Evolutionary conservation across 768 basidiomycete species (phyloP).

Genomic region (Suillus fuscotomentosus): DNA sequence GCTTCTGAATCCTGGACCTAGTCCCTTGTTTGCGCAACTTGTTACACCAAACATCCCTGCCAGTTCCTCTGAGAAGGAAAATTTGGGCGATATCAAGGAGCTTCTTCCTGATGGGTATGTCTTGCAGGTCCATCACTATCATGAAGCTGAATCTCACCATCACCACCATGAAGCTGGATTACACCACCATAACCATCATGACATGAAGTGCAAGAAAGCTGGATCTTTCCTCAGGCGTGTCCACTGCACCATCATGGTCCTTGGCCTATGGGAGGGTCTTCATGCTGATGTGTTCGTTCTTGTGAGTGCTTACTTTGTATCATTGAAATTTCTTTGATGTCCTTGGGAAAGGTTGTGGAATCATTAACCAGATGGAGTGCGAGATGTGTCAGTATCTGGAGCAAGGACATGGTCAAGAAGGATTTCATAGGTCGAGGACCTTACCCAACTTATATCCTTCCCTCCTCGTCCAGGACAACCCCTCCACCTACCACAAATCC

Average conservation of each 20-base stretch:
- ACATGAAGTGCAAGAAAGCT: slow-evolving; percentile 15
- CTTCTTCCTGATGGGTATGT: no score
- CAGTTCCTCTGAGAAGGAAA: background rate
- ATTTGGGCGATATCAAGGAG: background rate
- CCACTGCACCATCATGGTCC: slow-evolving; percentile 60
- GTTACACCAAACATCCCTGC: slow-evolving; percentile 6
- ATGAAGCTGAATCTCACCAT: background rate
- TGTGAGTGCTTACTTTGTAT: slow-evolving; percentile 36
- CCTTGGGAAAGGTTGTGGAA: slow-evolving; percentile 58
- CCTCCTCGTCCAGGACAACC: no score
- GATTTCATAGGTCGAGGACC: no score
- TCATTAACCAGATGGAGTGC: slow-evolving; percentile 21
- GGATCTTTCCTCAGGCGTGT: slow-evolving; percentile 58
- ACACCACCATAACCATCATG: slow-evolving; percentile 22
- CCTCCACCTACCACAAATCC: no score
- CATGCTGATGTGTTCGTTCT: slow-evolving; percentile 79
- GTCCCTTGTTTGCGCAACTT: slow-evolving; percentile 31
- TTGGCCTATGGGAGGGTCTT: slow-evolving; percentile 79
- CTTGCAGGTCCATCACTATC: no score
- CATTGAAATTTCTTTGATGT: slow-evolving; percentile 3
- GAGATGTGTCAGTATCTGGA: no score
- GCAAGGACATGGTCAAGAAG: no score
- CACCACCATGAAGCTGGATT: slow-evolving; percentile 11
- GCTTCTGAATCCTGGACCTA: no score
- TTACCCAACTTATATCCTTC: no score